Conservation (phyloP, 257 asterid genomes). For the Solanum bulbocastanum region DNA sequence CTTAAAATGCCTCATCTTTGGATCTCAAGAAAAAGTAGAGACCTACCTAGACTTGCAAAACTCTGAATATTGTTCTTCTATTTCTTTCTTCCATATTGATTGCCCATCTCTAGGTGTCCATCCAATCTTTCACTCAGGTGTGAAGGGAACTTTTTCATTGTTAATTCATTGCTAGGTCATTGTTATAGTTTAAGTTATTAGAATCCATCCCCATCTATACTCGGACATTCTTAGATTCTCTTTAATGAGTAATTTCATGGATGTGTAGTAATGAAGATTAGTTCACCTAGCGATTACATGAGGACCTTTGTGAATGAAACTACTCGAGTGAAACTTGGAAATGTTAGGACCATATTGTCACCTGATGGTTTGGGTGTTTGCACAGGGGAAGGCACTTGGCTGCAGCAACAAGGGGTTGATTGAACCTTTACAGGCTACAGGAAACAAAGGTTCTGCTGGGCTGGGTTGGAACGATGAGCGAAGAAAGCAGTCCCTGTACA, state of each 20-base stretch:
- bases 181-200: not conserved
- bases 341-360: not conserved
- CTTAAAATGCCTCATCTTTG: not conserved
- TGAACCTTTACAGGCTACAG: conserved; percentile 67
- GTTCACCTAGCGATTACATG: not conserved
- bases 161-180: not conserved
- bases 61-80: not conserved
- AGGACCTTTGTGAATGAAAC: not conserved
- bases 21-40: not conserved
- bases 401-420: conserved; percentile 52
- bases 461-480: conserved; percentile 63
- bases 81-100: not conserved
- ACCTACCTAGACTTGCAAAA: not conserved
- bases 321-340: not conserved
- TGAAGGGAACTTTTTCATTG: not conserved
- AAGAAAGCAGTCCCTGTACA: conserved; percentile 16
- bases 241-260: not conserved
- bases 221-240: not conserved
- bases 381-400: conserved; percentile 82
- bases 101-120: not conserved
- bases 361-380: not conserved
- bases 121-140: not conserved
- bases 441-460: conserved; percentile 89
- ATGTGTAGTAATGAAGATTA: not conserved
- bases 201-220: not conserved